Conservation (phyloP, 2,329 filamentous ascomycete species). For the Hypoxylon sp. region DNA sequence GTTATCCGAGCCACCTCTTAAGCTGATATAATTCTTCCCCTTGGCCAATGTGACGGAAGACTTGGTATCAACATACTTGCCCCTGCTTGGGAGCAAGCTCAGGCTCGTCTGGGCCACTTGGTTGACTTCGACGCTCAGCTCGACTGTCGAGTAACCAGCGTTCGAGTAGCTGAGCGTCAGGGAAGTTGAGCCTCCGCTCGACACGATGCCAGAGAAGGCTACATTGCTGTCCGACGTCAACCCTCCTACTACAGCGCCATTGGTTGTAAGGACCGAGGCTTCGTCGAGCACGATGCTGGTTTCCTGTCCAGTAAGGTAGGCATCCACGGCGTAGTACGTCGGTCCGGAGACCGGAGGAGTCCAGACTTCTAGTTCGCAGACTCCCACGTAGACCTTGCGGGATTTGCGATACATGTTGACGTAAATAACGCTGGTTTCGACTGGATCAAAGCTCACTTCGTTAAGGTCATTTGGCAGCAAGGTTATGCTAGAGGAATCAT, state of each 20-base stretch:
- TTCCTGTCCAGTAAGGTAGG: conserved; percentile 39
- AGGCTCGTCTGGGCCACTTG: conserved; percentile 31
- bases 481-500: conserved; percentile 25
- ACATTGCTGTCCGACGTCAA: conserved; percentile 39
- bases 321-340: conserved; percentile 41
- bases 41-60: conserved; percentile 31
- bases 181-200: conserved; percentile 19
- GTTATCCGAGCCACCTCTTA: conserved; percentile 36
- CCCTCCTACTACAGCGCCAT: conserved; percentile 41
- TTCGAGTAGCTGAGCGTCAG: conserved; percentile 40
- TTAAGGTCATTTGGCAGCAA: conserved; percentile 43
- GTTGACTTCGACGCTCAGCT: conserved; percentile 40
- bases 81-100: conserved; percentile 29
- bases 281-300: conserved; percentile 40
- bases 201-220: conserved; percentile 43
- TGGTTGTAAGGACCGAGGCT: conserved; percentile 31
- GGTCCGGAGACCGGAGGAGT: conserved; percentile 35
- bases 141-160: conserved; percentile 23
- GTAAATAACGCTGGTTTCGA: conserved; percentile 44
- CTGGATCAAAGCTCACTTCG: conserved; percentile 38
- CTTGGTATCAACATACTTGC: conserved; percentile 26
- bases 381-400: conserved; percentile 38
- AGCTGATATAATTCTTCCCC: conserved; percentile 43
- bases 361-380: conserved; percentile 48
- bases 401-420: conserved; percentile 43